Conservation (phyloP, 2,329 filamentous ascomycete genomes). For the Myriosclerotinia duriaeana region DNA sequence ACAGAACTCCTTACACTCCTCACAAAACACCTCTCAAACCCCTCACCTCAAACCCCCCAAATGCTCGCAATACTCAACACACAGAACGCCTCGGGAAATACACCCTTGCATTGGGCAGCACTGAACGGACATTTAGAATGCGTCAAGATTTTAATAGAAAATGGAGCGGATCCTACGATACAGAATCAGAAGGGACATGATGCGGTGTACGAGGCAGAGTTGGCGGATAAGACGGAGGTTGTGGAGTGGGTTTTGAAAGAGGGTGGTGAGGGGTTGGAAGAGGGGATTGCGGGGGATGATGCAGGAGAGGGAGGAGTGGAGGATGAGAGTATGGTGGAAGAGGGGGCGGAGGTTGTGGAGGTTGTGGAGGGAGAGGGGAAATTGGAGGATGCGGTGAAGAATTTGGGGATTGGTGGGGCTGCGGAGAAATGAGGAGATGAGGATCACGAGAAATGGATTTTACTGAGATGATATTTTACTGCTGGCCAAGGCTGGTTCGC, state of each 20-base stretch:
- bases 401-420: not conserved
- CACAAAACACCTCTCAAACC: constrained; percentile 42
- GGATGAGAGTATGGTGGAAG: constrained; percentile 28
- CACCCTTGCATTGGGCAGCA: constrained; percentile 89
- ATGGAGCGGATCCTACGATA: constrained; percentile 73
- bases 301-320: constrained; percentile 29
- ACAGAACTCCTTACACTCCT: constrained; percentile 44
- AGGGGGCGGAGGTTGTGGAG: constrained; percentile 17
- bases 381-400: constrained; percentile 10
- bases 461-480: not conserved
- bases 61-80: constrained; percentile 59
- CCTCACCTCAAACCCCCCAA: constrained; percentile 35
- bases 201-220: constrained; percentile 70
- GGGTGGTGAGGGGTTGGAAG: constrained; percentile 43
- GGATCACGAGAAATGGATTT: not conserved
- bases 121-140: constrained; percentile 81
- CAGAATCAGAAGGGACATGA: constrained; percentile 85
- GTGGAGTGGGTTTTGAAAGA: constrained; percentile 53
- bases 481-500: not conserved
- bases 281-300: constrained; percentile 37
- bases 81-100: constrained; percentile 82
- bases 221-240: constrained; percentile 65
- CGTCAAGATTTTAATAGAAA: constrained; percentile 73
- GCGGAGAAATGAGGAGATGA: not conserved
- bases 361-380: constrained; percentile 10